phyloP scores from a whole-genome alignment of 2,329 filamentous ascomycete species.

The Diplodia mutila region DNA sequence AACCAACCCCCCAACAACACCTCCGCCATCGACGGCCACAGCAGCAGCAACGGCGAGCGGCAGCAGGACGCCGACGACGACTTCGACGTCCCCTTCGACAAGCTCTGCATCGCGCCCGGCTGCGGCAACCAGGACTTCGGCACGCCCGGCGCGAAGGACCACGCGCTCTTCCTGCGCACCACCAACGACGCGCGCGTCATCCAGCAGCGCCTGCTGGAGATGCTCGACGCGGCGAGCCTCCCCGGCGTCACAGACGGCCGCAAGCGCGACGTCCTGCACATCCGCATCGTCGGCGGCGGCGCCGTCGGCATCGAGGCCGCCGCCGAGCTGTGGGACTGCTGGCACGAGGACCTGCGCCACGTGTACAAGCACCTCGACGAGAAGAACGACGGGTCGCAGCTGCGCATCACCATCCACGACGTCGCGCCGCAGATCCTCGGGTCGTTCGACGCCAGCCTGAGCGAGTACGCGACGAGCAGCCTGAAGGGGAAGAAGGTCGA shows the following conservation, averaged over 20 bases:
- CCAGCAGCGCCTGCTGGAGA: slow-evolving; percentile 43
- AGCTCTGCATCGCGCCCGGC: slow-evolving; percentile 49
- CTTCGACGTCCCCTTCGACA: slow-evolving; percentile 49
- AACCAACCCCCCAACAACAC: too few relatives aligned
- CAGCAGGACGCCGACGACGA: neutral
- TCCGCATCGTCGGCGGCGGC: slow-evolving; percentile 49
- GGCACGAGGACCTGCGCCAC: slow-evolving; percentile 42
- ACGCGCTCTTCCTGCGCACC: slow-evolving; percentile 46
- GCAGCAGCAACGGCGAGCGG: too few relatives aligned
- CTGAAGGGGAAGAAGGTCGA: slow-evolving; percentile 43
- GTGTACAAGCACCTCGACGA: slow-evolving; percentile 47
- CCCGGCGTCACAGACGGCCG: slow-evolving; percentile 34
- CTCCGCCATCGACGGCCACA: too few relatives aligned
- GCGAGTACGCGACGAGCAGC: slow-evolving; percentile 48
- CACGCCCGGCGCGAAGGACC: slow-evolving; percentile 46
- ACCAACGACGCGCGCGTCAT: slow-evolving; percentile 42
- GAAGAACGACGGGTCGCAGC: slow-evolving; percentile 30
- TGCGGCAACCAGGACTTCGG: slow-evolving; percentile 46
- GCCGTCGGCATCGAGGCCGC: slow-evolving; percentile 50
- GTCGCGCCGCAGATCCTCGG: slow-evolving; percentile 48
- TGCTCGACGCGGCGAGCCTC: slow-evolving; percentile 43
- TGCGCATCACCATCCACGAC: slow-evolving; percentile 51
- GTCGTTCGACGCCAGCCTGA: slow-evolving; percentile 47
- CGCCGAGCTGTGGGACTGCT: slow-evolving; percentile 50
- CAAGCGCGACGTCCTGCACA: slow-evolving; percentile 42